Conservation (phyloP, 2,329 filamentous ascomycete species). For the Cordyceps cateniannulata region DNA sequence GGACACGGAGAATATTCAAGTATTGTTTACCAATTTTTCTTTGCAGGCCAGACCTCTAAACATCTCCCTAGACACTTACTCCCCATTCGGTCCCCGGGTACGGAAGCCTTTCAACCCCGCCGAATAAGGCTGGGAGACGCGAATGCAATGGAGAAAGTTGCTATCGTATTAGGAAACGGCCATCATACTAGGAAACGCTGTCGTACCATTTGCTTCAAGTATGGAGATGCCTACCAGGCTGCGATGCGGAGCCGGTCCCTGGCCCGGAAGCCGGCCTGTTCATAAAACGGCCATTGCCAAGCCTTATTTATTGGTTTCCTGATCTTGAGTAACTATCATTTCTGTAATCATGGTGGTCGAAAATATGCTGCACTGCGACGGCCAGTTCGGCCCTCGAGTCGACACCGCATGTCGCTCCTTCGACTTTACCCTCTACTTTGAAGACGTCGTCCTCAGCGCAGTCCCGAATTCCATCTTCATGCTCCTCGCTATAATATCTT, state of each 20-base stretch:
- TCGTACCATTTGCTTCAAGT: neutral
- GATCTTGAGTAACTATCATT: neutral
- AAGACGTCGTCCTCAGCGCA: neutral
- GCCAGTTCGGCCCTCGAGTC: conserved; percentile 7
- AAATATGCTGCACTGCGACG: neutral
- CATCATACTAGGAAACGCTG: neutral
- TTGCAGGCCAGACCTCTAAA: neutral
- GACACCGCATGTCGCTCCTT: neutral
- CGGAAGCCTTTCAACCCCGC: neutral
- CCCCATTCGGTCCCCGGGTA: neutral
- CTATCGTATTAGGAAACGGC: neutral
- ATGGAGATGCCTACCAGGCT: neutral
- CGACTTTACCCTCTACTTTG: conserved; percentile 9
- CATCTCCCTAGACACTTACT: neutral
- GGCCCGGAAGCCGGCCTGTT: no score
- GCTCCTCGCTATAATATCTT: neutral
- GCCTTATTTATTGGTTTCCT: no score
- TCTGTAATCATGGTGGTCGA: neutral
- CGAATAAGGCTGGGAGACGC: neutral
- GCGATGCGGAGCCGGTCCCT: neutral
- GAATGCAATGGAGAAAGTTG: neutral
- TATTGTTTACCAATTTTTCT: no score
- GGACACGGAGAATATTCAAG: no score
- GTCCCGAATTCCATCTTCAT: conserved; percentile 1
- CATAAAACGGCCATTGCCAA: no score